A percentile compares a stretch with the other conserved stretches of the same genome.
Conservation (phyloP, 805 yeast species). For the Monosporozyma solicola region DNA sequence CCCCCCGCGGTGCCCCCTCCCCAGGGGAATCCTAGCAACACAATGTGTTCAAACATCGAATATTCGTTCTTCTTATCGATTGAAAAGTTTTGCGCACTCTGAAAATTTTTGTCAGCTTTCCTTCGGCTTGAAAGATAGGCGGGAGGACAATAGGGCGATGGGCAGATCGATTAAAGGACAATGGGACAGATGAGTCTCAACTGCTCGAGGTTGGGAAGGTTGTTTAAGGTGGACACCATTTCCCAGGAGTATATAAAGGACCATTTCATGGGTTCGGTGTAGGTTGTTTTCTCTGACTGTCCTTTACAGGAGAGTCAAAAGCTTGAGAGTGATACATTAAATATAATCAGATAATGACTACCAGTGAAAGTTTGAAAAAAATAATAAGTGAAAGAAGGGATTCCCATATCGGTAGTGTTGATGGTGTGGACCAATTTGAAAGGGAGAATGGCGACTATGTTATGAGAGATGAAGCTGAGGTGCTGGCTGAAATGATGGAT, state of each 20-base stretch:
- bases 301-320: too few relatives aligned
- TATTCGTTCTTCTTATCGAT: background rate
- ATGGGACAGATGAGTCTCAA: too few relatives aligned
- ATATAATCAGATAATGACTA: background rate
- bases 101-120: background rate
- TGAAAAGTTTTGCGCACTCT: background rate
- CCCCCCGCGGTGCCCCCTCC: background rate
- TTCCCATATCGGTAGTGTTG: background rate
- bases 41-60: background rate
- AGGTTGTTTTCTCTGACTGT: too few relatives aligned
- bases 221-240: too few relatives aligned
- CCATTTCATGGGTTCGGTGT: too few relatives aligned
- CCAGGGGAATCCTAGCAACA: too few relatives aligned
- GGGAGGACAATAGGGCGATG: too few relatives aligned
- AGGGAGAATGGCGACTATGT: conserved; percentile 1
- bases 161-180: too few relatives aligned
- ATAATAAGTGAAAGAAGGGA: background rate
- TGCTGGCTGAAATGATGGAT: background rate
- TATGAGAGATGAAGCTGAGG: background rate
- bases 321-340: too few relatives aligned
- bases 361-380: background rate
- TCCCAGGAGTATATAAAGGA: too few relatives aligned
- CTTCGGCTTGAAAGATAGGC: background rate
- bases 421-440: background rate
- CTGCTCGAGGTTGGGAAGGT: too few relatives aligned